Percentiles rank a stretch among this genome's conserved stretches.
Evolutionary conservation across 352 stramenopile genomes (phyloP).

Genomic region (Pythium sukuiense): DNA sequence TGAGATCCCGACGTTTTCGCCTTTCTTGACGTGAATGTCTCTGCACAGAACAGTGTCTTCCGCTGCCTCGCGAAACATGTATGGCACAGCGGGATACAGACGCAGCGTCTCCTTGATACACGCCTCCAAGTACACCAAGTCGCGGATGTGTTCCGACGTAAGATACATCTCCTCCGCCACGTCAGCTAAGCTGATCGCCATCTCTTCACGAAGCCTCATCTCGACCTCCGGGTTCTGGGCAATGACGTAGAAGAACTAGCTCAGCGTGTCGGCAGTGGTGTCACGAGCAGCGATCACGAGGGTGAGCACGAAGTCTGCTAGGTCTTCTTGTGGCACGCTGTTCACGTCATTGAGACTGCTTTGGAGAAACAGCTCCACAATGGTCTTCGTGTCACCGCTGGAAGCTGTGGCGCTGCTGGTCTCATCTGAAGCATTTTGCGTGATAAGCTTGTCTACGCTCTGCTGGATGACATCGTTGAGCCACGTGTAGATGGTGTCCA

Average conservation of each 20-base stretch:
- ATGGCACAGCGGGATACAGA: slow-evolving; percentile 26
- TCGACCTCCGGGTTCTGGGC: slow-evolving; percentile 56
- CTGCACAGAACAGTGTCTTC: slow-evolving; percentile 50
- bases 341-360: slow-evolving; percentile 13
- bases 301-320: slow-evolving; percentile 67
- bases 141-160: slow-evolving; percentile 13
- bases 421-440: not conserved
- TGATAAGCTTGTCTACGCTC: slow-evolving; percentile 6
- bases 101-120: slow-evolving; percentile 25
- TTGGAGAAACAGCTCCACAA: slow-evolving; percentile 21
- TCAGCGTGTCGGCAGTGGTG: slow-evolving; percentile 66
- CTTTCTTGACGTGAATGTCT: slow-evolving; percentile 28
- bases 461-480: slow-evolving; percentile 42
- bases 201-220: slow-evolving; percentile 45
- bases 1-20: slow-evolving; percentile 25
- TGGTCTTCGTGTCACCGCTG: slow-evolving; percentile 14
- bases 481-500: slow-evolving; percentile 39
- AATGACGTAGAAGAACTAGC: slow-evolving; percentile 73
- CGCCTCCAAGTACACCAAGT: slow-evolving; percentile 26
- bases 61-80: slow-evolving; percentile 57
- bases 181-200: slow-evolving; percentile 30
- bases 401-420: not conserved
- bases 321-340: slow-evolving; percentile 45
- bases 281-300: slow-evolving; percentile 77
- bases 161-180: slow-evolving; percentile 6